These are phyloP conservation scores for Chrysoporthe austroafricana DNA, from an alignment of 2,329 filamentous ascomycete genomes.

Conservation along the genomic window DNA sequence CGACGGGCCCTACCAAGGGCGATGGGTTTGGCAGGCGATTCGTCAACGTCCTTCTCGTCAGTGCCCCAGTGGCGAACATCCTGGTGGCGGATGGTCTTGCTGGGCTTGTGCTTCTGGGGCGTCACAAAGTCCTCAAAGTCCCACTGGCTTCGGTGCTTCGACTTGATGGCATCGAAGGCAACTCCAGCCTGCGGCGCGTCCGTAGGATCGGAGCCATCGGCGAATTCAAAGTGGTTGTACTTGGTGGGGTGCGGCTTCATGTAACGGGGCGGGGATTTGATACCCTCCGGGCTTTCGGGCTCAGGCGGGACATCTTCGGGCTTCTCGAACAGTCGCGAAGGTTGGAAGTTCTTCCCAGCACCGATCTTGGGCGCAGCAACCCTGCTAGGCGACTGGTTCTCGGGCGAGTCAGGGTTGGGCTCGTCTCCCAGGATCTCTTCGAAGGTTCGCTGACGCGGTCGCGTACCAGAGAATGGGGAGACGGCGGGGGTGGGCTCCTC, in stretches of 20 bases:
- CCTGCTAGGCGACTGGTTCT: slow-evolving; percentile 56
- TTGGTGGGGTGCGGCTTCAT: slow-evolving; percentile 75
- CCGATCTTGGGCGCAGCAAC: slow-evolving; percentile 55
- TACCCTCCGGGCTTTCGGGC: slow-evolving; percentile 47
- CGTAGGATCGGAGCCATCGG: slow-evolving; percentile 62
- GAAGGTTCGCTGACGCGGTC: slow-evolving; percentile 69
- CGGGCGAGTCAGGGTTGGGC: slow-evolving; percentile 44
- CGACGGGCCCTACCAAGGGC: slow-evolving; percentile 69
- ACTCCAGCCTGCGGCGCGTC: slow-evolving; percentile 50
- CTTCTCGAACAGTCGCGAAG: slow-evolving; percentile 66
- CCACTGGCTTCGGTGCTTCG: slow-evolving; percentile 78
- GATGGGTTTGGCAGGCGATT: slow-evolving; percentile 59
- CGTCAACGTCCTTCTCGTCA: slow-evolving; percentile 63
- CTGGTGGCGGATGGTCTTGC: slow-evolving; percentile 64
- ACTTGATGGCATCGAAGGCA: slow-evolving; percentile 48
- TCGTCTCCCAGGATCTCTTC: slow-evolving; percentile 71
- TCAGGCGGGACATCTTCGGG: slow-evolving; percentile 45
- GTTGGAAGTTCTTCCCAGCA: slow-evolving; percentile 63
- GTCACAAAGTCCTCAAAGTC: slow-evolving; percentile 87
- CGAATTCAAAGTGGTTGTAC: slow-evolving; percentile 85
- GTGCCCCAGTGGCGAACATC: slow-evolving; percentile 81
- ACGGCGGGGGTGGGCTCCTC: slow-evolving; percentile 56
- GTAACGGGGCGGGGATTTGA: slow-evolving; percentile 46
- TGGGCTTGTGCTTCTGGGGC: slow-evolving; percentile 70
- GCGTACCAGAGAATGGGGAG: slow-evolving; percentile 63